Percentiles rank a stretch among this genome's conserved stretches.
Conservation (phyloP, 1,284 basidiomycete species). For the Ustilago shanxiensis region DNA sequence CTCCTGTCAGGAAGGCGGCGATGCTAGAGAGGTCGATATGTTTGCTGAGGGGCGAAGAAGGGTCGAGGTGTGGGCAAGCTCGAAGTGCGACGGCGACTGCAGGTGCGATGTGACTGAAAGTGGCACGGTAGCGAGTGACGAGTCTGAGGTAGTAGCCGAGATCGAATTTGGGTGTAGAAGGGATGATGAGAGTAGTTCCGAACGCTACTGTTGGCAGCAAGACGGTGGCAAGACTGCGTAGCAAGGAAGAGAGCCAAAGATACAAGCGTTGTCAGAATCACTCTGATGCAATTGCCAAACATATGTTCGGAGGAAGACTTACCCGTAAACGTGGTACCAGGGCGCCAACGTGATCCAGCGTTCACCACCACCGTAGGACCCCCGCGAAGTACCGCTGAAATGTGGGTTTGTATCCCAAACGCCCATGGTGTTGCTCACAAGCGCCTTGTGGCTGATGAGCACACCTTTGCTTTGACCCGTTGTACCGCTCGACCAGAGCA, state of each 20-base stretch:
- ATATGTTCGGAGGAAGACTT: neutral
- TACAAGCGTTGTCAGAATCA: neutral
- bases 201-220: conserved; percentile 64
- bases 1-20: conserved; percentile 68
- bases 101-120: conserved; percentile 71
- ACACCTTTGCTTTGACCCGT: conserved; percentile 71
- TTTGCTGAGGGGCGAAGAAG: conserved; percentile 27
- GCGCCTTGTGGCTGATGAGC: conserved; percentile 66
- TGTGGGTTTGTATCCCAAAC: conserved; percentile 60
- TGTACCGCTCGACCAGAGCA: conserved; percentile 70
- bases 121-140: conserved; percentile 67
- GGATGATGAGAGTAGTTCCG: conserved; percentile 69
- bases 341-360: conserved; percentile 69
- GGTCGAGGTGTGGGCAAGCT: conserved; percentile 64
- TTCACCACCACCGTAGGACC: conserved; percentile 51
- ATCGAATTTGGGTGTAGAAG: conserved; percentile 66
- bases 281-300: neutral
- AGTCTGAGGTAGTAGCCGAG: conserved; percentile 68
- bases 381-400: conserved; percentile 35
- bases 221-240: conserved; percentile 59
- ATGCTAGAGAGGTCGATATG: conserved; percentile 69
- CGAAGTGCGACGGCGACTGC: conserved; percentile 71
- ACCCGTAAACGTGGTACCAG: conserved; percentile 68
- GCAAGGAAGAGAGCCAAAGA: neutral
- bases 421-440: conserved; percentile 63